Evolutionary conservation across 2,329 filamentous ascomycete genomes (phyloP).

Genomic region (Elsinoe ampelina): DNA sequence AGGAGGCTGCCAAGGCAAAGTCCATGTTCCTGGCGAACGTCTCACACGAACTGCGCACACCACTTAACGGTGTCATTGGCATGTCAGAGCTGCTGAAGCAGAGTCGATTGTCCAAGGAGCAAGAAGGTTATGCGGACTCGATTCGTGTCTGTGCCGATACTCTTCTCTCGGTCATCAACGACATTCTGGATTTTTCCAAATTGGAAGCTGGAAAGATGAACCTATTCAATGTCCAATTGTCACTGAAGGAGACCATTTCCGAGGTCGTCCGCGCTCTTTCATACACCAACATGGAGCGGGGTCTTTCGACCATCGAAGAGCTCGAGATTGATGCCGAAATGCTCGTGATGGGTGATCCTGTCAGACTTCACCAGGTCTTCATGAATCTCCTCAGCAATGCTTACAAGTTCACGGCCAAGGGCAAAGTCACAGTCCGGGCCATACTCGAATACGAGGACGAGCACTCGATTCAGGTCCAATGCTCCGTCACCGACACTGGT

Average conservation of each 20-base stretch:
- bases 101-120: slow-evolving; percentile 47
- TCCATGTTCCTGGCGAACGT: slow-evolving; percentile 60
- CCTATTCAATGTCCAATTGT: slow-evolving; percentile 51
- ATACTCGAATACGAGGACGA: slow-evolving; percentile 61
- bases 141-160: slow-evolving; percentile 56
- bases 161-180: slow-evolving; percentile 44
- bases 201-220: slow-evolving; percentile 46
- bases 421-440: slow-evolving; percentile 75
- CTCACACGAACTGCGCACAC: slow-evolving; percentile 49
- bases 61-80: slow-evolving; percentile 46
- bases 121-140: slow-evolving; percentile 54
- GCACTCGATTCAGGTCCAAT: slow-evolving; percentile 64
- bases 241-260: slow-evolving; percentile 48
- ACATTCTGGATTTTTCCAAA: slow-evolving; percentile 45
- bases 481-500: slow-evolving; percentile 81
- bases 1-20: slow-evolving; percentile 75
- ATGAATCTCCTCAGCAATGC: slow-evolving; percentile 87
- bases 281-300: slow-evolving; percentile 54
- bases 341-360: slow-evolving; percentile 43
- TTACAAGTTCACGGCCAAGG: slow-evolving; percentile 85
- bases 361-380: slow-evolving; percentile 42
- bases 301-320: slow-evolving; percentile 49
- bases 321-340: slow-evolving; percentile 47
- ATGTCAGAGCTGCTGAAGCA: slow-evolving; percentile 54
- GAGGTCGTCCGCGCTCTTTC: slow-evolving; percentile 55